A percentile compares a stretch with the other conserved stretches of the same genome.
phyloP scores from a whole-genome alignment of 202 grass and related monocot genomes.

The Digitaria exilis region DNA sequence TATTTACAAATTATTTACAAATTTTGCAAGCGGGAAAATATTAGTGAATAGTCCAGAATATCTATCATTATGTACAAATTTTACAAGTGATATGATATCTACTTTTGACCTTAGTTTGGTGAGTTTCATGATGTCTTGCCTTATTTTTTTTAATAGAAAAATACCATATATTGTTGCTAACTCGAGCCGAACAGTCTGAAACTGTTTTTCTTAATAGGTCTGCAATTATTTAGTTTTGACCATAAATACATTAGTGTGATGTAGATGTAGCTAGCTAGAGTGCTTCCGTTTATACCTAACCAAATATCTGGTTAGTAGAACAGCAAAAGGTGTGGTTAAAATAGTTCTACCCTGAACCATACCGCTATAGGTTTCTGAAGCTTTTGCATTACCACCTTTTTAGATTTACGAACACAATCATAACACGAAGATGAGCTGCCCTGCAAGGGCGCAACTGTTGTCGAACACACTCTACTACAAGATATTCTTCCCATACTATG shows the following conservation, averaged over 20 bases:
- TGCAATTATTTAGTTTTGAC: conserved; percentile 2
- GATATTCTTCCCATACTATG: conserved; percentile 88
- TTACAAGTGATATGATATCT: not conserved
- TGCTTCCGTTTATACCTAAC: not conserved
- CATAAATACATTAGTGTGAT: not conserved
- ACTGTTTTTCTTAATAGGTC: not conserved
- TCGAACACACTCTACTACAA: conserved; percentile 97
- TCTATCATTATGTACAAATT: not conserved
- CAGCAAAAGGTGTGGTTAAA: not conserved
- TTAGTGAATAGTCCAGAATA: too few relatives aligned
- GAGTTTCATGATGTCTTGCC: not conserved
- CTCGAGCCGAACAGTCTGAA: too few relatives aligned
- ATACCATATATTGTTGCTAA: not conserved
- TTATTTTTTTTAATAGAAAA: too few relatives aligned
- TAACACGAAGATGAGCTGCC: conserved; percentile 97
- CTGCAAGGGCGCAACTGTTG: conserved; percentile 79
- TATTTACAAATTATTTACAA: too few relatives aligned
- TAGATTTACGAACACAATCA: conserved; percentile 88
- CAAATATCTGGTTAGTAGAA: not conserved
- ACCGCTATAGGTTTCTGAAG: not conserved
- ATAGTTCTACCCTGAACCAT: not conserved
- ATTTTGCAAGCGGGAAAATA: not conserved
- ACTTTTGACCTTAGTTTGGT: not conserved
- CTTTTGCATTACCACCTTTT: not conserved
- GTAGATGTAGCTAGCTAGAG: conserved; percentile 9